Evolutionary conservation across 371 early-diverging fungal species (phyloP).

Genomic region (Actinomortierella ambigua): DNA sequence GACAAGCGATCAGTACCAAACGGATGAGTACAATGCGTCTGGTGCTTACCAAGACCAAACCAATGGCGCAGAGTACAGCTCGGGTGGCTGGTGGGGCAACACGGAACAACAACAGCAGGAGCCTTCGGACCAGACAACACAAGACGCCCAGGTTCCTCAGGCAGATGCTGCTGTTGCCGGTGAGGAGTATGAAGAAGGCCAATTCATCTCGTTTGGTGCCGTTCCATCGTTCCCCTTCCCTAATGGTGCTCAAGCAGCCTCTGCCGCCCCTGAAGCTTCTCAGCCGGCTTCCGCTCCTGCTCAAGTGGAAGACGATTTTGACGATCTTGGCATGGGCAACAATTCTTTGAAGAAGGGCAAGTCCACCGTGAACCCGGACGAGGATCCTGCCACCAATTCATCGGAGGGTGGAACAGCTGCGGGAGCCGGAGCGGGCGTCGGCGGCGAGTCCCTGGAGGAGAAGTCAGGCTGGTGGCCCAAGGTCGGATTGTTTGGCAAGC

Average conservation of each 20-base stretch:
- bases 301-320: slow-evolving; percentile 49
- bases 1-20: slow-evolving; percentile 19
- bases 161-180: slow-evolving; percentile 1
- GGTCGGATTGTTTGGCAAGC: slow-evolving; percentile 52
- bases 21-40: slow-evolving; percentile 12
- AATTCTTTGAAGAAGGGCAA: slow-evolving; percentile 45
- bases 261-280: slow-evolving; percentile 7
- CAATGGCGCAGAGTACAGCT: slow-evolving; percentile 13
- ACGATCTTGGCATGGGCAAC: slow-evolving; percentile 67
- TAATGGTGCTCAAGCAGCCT: slow-evolving; percentile 18
- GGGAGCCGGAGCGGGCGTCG: too few relatives aligned
- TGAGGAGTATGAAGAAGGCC: slow-evolving; percentile 35
- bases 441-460: too few relatives aligned
- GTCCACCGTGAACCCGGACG: slow-evolving; percentile 13
- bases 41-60: slow-evolving; percentile 18
- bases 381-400: slow-evolving; percentile 7
- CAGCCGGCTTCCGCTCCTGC: slow-evolving; percentile 4
- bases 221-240: slow-evolving; percentile 38
- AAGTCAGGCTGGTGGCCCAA: slow-evolving; percentile 59
- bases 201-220: slow-evolving; percentile 42
- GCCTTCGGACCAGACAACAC: background rate
- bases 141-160: slow-evolving; percentile 9
- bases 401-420: slow-evolving; percentile 28
- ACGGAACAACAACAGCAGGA: background rate
- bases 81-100: background rate